phyloP scores from a whole-genome alignment of 345 rosid genomes.

The Populus deltoides region DNA sequence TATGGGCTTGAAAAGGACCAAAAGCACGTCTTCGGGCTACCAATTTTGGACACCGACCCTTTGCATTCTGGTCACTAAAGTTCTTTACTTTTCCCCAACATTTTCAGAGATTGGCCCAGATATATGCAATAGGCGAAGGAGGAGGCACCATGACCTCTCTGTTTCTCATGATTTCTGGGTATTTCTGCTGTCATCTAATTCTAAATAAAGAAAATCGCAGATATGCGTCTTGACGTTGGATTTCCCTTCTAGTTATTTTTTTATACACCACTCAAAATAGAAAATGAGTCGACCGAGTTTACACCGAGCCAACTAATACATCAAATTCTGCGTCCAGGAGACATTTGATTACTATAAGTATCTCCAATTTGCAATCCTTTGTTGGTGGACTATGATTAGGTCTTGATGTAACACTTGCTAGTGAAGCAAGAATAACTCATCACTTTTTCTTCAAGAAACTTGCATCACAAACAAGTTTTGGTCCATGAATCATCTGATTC shows the following conservation, averaged over 20 bases:
- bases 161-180: neutral
- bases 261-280: no score
- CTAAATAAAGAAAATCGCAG: no score
- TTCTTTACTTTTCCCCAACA: neutral
- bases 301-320: no score
- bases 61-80: neutral
- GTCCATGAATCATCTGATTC: neutral
- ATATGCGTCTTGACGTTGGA: no score
- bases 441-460: neutral
- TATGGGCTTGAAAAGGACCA: neutral
- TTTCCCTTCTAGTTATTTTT: no score
- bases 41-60: neutral
- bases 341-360: neutral
- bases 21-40: neutral
- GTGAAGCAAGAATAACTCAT: neutral
- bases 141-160: neutral
- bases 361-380: neutral
- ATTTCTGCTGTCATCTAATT: neutral
- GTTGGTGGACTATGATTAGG: neutral
- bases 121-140: neutral
- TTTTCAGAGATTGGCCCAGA: neutral
- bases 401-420: neutral
- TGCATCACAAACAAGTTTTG: constrained; percentile 4
- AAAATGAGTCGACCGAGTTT: no score
- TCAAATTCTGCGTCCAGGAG: neutral